Evolutionary conservation across 2,329 filamentous ascomycete genomes (phyloP), one percentile per base, ranked within the genome.

Genomic region (Calonectria montana): DNA sequence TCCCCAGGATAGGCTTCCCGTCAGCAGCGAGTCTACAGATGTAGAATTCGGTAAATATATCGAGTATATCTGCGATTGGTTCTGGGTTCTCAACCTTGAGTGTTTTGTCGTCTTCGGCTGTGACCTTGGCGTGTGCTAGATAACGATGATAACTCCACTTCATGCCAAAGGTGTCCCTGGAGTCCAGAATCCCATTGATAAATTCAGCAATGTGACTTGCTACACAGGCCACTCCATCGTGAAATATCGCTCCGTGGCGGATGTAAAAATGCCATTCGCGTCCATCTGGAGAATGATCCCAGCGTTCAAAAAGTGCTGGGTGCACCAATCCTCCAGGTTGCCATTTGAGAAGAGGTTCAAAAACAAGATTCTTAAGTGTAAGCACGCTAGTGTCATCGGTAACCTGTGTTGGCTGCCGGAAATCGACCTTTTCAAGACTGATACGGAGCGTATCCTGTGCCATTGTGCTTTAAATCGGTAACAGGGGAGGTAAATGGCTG

Each of bases 111-210:
- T 64, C 21, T 18, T 35, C 27, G 5, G 43, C 61, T 15, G 43
- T 64, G n/a, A 64, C 43, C 23, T 48, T 31, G 2, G 61, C 27
- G 3, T 31, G 41, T 18, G 61, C 61, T 7, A 64, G 41, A 23
- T 64, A 64, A 21, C 61, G 61, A 48, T 64, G 41, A 15, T 64
- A 64, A 15, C 43, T 64, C 61, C 61, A 64, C 27, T 45, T 64
- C 61, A 64, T 64, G 18, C 61, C 61, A 48, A 64, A 64, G 2
- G 61, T 64, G n/a, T 64, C 61, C 41, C 61, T 47, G 15, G 61
- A 64, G 29, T 48, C 29, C 13, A 64, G 29, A 18, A 64, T 64
- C 4, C 43, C 61, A 4, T 31, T 21, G 29, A 64, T 64, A 3
- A 64, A 64, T 29, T 64, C 61, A n/a, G 27, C 27, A 31, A 64